These are phyloP conservation scores for Penicillium sp. DNA, from an alignment of 2,329 filamentous ascomycete genomes.

Conservation along the genomic window DNA sequence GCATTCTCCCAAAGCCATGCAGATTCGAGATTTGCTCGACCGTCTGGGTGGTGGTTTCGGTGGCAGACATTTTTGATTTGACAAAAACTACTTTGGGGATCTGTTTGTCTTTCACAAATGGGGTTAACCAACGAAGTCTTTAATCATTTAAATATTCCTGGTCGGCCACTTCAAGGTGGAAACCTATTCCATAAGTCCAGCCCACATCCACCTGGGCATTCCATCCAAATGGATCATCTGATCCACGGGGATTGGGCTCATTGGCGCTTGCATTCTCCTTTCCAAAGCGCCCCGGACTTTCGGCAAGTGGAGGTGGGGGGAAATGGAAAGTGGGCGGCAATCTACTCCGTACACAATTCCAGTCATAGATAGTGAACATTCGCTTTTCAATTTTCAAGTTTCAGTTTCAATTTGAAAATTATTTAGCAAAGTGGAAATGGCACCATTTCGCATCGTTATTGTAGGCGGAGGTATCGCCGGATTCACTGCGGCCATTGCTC, in stretches of 20 bases:
- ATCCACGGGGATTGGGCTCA: not conserved
- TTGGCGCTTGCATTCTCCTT: not conserved
- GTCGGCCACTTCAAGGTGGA: not conserved
- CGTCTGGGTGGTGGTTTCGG: conserved; percentile 8
- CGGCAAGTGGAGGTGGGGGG: conserved; percentile 18
- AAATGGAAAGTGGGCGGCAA: not conserved
- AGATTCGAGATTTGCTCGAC: conserved; percentile 1
- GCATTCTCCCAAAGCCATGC: conserved; percentile 18
- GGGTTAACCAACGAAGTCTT: not conserved
- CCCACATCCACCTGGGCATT: not conserved
- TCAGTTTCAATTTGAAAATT: not conserved
- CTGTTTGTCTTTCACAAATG: not conserved
- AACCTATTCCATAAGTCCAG: not conserved
- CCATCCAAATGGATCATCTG: not conserved
- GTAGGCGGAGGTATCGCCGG: conserved; percentile 49
- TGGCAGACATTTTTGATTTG: conserved; percentile 19
- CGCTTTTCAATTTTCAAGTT: not conserved
- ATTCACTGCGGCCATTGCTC: conserved; percentile 35
- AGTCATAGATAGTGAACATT: not conserved
- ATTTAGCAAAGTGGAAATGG: not conserved
- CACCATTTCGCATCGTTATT: conserved; percentile 49
- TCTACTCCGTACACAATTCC: not conserved
- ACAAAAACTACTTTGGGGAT: not conserved
- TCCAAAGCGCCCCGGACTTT: not conserved
- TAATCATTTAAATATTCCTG: not conserved